Percentiles rank a stretch among this genome's conserved stretches.
phyloP scores from a whole-genome alignment of 768 basidiomycete genomes.

The Hypholoma sublateritium region DNA sequence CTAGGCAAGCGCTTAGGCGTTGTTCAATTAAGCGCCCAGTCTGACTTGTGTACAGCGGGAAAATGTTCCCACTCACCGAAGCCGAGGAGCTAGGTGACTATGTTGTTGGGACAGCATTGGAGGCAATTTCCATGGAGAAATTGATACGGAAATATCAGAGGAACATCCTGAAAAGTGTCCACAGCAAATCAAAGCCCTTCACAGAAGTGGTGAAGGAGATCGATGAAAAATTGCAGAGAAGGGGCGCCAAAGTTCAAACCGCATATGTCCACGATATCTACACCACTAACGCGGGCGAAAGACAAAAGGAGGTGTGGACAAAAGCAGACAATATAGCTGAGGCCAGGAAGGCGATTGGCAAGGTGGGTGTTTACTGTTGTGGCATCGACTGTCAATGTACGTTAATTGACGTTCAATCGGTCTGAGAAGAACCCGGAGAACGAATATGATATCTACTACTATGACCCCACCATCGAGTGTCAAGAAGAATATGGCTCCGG shows the following conservation, averaged over 20 bases:
- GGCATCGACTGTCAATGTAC: too few relatives aligned
- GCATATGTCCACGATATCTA: slow-evolving; percentile 19
- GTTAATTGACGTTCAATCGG: too few relatives aligned
- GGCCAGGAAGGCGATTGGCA: background rate
- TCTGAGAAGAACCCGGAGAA: too few relatives aligned
- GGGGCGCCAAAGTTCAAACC: slow-evolving; percentile 20
- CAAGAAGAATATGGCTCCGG: too few relatives aligned
- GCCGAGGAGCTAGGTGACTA: slow-evolving; percentile 21
- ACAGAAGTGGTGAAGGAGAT: slow-evolving; percentile 20
- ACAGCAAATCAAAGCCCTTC: slow-evolving; percentile 20
- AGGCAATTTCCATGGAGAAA: slow-evolving; percentile 22
- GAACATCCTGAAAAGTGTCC: slow-evolving; percentile 24
- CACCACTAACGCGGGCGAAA: background rate
- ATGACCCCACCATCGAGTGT: too few relatives aligned
- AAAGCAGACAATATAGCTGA: slow-evolving; percentile 9
- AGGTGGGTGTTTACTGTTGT: background rate
- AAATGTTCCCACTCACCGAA: slow-evolving; percentile 21
- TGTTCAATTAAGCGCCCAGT: too few relatives aligned
- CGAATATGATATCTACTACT: too few relatives aligned
- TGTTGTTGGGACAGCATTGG: slow-evolving; percentile 23
- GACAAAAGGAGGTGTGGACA: slow-evolving; percentile 19
- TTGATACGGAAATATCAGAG: slow-evolving; percentile 20
- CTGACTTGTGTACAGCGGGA: slow-evolving; percentile 12
- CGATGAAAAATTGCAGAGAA: slow-evolving; percentile 14
- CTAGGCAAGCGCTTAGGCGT: slow-evolving; percentile 5